These are phyloP conservation scores for Sicyos baderoa DNA, from an alignment of 306 rosid genomes.

Conservation along the genomic window DNA sequence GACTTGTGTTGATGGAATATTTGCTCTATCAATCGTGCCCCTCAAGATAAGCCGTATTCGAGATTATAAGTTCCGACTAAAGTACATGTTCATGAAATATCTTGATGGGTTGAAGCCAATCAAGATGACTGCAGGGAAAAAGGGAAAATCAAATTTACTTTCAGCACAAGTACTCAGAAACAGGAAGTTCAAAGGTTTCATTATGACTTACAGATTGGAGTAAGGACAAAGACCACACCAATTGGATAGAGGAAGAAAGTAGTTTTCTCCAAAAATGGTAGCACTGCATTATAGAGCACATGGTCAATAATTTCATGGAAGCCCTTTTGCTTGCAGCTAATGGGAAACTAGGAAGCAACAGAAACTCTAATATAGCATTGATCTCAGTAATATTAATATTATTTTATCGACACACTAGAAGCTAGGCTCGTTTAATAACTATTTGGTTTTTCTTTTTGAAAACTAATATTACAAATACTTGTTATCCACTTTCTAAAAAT, in stretches of 20 bases:
- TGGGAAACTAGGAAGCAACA: not conserved
- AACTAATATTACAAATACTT: too few species aligned
- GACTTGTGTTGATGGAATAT: not conserved
- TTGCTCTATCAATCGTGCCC: conserved; percentile 37
- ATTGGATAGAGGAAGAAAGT: conserved; percentile 92
- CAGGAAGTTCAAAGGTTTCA: conserved; percentile 18
- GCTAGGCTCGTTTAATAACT: too few species aligned
- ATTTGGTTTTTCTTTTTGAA: too few species aligned
- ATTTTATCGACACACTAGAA: too few species aligned
- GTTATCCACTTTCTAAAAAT: not conserved
- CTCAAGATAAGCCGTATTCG: conserved; percentile 27
- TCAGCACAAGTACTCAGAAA: conserved; percentile 23
- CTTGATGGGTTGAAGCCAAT: conserved; percentile 98
- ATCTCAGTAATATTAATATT: not conserved
- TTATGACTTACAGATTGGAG: conserved; percentile 86
- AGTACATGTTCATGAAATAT: conserved; percentile 83
- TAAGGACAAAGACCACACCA: conserved; percentile 72
- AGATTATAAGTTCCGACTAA: conserved; percentile 56
- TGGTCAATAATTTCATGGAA: conserved; percentile 18
- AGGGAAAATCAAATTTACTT: conserved; percentile 6
- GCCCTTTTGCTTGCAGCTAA: not conserved
- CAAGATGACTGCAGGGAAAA: conserved; percentile 66
- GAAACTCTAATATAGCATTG: conserved; percentile 1
- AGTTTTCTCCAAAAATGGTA: conserved; percentile 93
- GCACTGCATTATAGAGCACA: conserved; percentile 51